phyloP scores from a whole-genome alignment of 177 flowering plant genomes.

The Vitis hybrid region DNA sequence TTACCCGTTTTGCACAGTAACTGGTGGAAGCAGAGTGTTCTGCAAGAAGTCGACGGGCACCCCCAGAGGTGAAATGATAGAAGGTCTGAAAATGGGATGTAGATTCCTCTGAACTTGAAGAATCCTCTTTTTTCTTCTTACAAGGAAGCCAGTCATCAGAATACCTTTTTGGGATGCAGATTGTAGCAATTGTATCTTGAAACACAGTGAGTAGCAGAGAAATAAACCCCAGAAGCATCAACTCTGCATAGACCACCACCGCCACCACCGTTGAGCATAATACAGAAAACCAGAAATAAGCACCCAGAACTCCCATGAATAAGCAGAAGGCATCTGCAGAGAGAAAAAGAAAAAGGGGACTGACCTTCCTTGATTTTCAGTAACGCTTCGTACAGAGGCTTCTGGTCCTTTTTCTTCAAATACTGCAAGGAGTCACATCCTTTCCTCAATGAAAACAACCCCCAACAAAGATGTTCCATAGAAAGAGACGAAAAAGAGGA shows the following conservation, averaged over 20 bases:
- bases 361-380: slow-evolving; percentile 38
- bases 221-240: slow-evolving; percentile 56
- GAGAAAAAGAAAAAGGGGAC: neutral
- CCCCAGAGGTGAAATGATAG: slow-evolving; percentile 4
- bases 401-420: slow-evolving; percentile 24
- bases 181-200: slow-evolving; percentile 25
- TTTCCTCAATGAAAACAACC: too few relatives aligned
- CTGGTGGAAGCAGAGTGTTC: slow-evolving; percentile 9
- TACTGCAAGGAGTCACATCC: slow-evolving; percentile 12
- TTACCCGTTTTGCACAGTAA: slow-evolving; percentile 23
- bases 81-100: slow-evolving; percentile 22
- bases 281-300: too few relatives aligned
- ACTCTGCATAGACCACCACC: slow-evolving; percentile 28
- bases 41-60: slow-evolving; percentile 27
- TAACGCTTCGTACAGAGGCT: slow-evolving; percentile 29
- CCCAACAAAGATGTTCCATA: neutral
- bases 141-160: slow-evolving; percentile 42
- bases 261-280: neutral
- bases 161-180: slow-evolving; percentile 34
- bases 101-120: neutral
- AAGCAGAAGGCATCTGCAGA: neutral
- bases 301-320: too few relatives aligned
- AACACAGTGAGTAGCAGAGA: slow-evolving; percentile 40
- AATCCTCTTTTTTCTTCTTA: neutral
- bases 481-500: neutral